Conservation (phyloP, 108 stramenopile species). For the Schizochytrium sp. region DNA sequence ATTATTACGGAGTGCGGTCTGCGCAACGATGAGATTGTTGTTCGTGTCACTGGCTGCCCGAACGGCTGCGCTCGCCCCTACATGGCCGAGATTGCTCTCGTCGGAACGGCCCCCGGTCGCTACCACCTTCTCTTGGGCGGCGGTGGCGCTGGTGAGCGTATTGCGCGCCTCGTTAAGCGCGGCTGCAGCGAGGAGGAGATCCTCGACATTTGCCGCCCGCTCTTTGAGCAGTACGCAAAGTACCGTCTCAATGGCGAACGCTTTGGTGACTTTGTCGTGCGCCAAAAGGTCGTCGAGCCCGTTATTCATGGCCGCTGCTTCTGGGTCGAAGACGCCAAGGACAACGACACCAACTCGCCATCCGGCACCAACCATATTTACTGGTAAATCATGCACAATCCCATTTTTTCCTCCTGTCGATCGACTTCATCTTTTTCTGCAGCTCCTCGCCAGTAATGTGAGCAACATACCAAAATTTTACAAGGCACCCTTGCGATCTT, state of each 20-base stretch:
- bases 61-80: slow-evolving; percentile 96
- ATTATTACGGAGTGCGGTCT: slow-evolving; percentile 72
- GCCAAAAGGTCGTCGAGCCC: not conserved
- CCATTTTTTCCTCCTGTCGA: too few species aligned
- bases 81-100: slow-evolving; percentile 97
- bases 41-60: slow-evolving; percentile 96
- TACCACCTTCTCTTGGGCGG: slow-evolving; percentile 95
- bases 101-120: slow-evolving; percentile 83
- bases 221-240: not conserved
- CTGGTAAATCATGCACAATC: not conserved
- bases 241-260: not conserved
- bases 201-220: not conserved
- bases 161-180: slow-evolving; percentile 37
- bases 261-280: slow-evolving; percentile 16
- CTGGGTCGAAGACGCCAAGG: not conserved
- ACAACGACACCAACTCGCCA: not conserved
- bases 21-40: slow-evolving; percentile 61
- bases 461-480: too few species aligned
- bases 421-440: too few species aligned
- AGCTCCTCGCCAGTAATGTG: too few species aligned
- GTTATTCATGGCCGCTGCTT: not conserved
- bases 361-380: not conserved
- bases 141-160: slow-evolving; percentile 75
- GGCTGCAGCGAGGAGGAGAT: slow-evolving; percentile 12
- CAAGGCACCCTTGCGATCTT: too few species aligned